Base-by-base conservation (phyloP, 1,139 yeast genomes). In the Candida dubliniensis region DNA sequence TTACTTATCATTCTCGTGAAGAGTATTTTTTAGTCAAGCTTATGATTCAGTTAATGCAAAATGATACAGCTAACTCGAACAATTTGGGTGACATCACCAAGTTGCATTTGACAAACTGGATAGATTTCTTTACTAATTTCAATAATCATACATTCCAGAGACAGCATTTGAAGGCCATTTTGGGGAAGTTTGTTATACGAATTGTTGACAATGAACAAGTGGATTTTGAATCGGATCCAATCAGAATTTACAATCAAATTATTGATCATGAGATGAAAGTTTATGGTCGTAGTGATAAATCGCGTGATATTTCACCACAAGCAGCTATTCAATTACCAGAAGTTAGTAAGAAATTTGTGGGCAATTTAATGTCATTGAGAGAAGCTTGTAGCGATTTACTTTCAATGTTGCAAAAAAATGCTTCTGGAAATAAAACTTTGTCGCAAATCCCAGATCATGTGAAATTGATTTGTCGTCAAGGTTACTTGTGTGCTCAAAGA, bases 201-300 rank as follows among this genome's bases (percentile, higher is more conserved):
- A 70, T 80, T n/a, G 65, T 79, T 7, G 83, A 81, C 13, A 69
- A 78, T 46, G 84, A 81, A 24, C 82, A 78, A 36, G 57, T 79
- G 9, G 81, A 81, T 47, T 79, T 89, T 55, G 97, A 91, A 58
- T 82, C 93, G 47, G 88, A 91, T 58, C 98, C 99, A 1, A 63
- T 79, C 7, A 66, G 70, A n/a, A 81, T 86, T 31, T 82, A 84
- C 59, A 65, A 70, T 25, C 59, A 61, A 2, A 51, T 81, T 15
- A 66, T 77, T 12, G 73, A 73, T 24, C 69, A 64, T 40, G 87
- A 81, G 44, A 73, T 77, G 51, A 66, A 70, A 44, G 56, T 79
- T 50, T 63, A 71, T 50, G 74, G 78, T 56, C 50, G 57, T 25
- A 71, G 75, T 36, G 47, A 65, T 54, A 48, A 62, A 35, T 54